A percentile compares a stretch with the other conserved stretches of the same genome.
Conservation (phyloP, 805 yeast species). For the Jamesozyma piceae region DNA sequence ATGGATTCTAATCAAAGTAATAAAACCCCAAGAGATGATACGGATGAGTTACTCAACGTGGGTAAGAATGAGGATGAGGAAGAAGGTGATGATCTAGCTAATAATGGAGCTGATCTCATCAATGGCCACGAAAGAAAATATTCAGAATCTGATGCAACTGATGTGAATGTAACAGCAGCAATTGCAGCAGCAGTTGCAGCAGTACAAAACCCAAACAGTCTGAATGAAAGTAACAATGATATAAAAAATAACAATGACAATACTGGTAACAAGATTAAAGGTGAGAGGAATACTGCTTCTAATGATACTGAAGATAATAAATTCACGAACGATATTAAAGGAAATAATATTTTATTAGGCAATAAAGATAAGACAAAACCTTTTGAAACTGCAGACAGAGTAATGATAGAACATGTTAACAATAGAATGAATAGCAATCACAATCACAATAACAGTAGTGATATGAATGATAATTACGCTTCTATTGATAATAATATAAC, state of each 20-base stretch:
- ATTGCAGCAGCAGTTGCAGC: conserved; percentile 31
- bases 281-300: not conserved
- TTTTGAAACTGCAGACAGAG: not conserved
- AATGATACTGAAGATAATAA: not conserved
- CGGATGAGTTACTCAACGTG: not conserved
- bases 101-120: conserved; percentile 1
- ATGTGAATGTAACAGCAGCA: conserved; percentile 28
- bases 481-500: conserved; percentile 7
- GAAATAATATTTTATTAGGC: not conserved
- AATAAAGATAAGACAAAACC: not conserved
- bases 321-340: not conserved
- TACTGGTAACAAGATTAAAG: not conserved
- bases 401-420: not conserved
- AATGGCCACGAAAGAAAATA: conserved; percentile 7
- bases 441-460: not conserved
- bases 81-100: conserved; percentile 1
- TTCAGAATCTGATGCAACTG: conserved; percentile 13
- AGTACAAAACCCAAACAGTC: conserved; percentile 16
- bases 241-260: not conserved
- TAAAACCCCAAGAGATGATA: not conserved
- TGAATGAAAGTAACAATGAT: not conserved
- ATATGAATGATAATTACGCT: not conserved
- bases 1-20: not conserved
- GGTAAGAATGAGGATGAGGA: conserved; percentile 1
- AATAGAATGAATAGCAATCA: not conserved